A percentile compares a stretch with the other conserved stretches of the same genome.
These are phyloP conservation scores for Colletotrichum melonis DNA, from an alignment of 2,329 filamentous ascomycete species.

Conservation along the genomic window DNA sequence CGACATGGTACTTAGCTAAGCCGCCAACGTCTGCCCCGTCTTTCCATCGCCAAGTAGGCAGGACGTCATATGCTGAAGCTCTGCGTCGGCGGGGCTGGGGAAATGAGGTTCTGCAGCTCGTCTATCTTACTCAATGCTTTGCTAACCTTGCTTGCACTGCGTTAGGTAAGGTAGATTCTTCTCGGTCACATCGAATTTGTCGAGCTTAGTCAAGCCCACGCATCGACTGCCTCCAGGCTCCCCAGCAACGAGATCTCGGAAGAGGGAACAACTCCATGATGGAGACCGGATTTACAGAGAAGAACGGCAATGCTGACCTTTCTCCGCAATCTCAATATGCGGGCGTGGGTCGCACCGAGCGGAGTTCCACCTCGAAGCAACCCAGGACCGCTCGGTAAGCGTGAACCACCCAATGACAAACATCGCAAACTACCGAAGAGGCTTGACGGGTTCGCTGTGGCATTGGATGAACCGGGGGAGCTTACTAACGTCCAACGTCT, in stretches of 20 bases:
- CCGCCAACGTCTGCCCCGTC: neutral
- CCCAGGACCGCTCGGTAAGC: conserved; percentile 3
- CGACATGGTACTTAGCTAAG: conserved; percentile 29
- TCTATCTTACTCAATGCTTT: neutral
- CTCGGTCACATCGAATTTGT: neutral
- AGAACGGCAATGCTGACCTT: neutral
- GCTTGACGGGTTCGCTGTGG: neutral
- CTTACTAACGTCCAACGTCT: conserved; percentile 20
- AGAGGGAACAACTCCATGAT: neutral
- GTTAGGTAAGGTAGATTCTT: neutral
- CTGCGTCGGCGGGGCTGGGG: neutral
- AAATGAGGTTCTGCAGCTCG: neutral
- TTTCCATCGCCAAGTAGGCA: neutral
- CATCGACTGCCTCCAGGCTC: neutral
- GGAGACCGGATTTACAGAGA: neutral
- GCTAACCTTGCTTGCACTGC: neutral
- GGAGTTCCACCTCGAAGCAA: conserved; percentile 22
- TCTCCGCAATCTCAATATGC: conserved; percentile 12
- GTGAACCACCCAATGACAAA: conserved; percentile 7
- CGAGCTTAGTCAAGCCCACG: conserved; percentile 32
- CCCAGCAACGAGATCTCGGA: neutral
- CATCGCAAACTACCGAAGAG: neutral
- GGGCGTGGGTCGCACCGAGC: neutral
- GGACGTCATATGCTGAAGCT: neutral
- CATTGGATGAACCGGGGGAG: neutral